Conservation (phyloP, 2,329 filamentous ascomycete genomes). For the Dothideomycetes sp. region DNA sequence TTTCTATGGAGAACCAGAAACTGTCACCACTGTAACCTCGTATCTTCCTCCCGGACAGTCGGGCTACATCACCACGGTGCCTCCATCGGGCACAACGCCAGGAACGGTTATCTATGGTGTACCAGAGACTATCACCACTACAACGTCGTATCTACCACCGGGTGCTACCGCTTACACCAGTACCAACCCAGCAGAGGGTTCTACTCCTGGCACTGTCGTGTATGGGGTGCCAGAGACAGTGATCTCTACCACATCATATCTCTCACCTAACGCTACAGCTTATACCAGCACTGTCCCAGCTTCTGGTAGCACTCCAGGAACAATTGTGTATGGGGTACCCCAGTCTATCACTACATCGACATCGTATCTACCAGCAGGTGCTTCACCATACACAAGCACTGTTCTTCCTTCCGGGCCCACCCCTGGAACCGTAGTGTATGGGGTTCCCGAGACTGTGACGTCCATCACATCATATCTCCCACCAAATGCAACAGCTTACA, state of each 20-base stretch:
- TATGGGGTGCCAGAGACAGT: too few relatives aligned
- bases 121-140: not conserved
- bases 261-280: conserved; percentile 1
- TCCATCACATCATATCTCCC: not conserved
- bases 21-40: not conserved
- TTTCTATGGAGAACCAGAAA: too few relatives aligned
- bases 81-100: conserved; percentile 1
- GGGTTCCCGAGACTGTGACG: not conserved
- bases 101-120: not conserved
- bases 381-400: not conserved
- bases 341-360: not conserved
- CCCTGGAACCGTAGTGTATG: not conserved
- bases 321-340: not conserved
- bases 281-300: conserved; percentile 1
- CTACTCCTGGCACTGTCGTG: not conserved
- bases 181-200: not conserved
- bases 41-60: not conserved
- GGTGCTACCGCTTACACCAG: conserved; percentile 1
- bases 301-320: not conserved
- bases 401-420: not conserved
- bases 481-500: not conserved
- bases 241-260: not conserved
- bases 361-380: not conserved
- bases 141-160: not conserved
- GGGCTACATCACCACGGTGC: not conserved